Percentiles rank a stretch among this genome's conserved stretches.
Conservation (phyloP, 2,329 filamentous ascomycete species). For the Penicillium sp. region DNA sequence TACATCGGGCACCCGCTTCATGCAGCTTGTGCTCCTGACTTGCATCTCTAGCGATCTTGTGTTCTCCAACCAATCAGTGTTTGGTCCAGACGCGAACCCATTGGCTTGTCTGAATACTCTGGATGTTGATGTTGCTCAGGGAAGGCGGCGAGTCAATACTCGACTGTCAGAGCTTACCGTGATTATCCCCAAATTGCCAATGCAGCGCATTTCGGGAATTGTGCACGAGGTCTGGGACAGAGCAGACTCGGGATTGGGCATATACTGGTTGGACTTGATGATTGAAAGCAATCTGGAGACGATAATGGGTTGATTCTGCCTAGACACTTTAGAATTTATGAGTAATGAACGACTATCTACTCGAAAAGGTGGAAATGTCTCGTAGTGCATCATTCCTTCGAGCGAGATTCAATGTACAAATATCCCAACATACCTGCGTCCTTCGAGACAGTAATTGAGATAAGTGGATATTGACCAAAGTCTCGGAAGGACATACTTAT, state of each 20-base stretch:
- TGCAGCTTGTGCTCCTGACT: constrained; percentile 22
- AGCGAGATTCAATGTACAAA: not conserved
- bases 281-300: constrained; percentile 26
- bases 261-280: constrained; percentile 27
- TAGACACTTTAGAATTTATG: not conserved
- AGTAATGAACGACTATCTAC: not conserved
- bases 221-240: constrained; percentile 24
- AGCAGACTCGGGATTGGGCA: constrained; percentile 19
- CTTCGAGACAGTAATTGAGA: not conserved
- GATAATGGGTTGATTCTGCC: constrained; percentile 21
- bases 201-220: constrained; percentile 23
- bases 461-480: not conserved
- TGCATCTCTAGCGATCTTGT: constrained; percentile 27
- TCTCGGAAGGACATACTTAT: not conserved
- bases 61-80: constrained; percentile 20
- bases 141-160: constrained; percentile 22
- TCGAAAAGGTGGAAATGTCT: not conserved
- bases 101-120: constrained; percentile 22
- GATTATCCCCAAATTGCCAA: constrained; percentile 24
- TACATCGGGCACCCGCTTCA: constrained; percentile 25
- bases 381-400: not conserved
- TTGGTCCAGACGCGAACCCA: constrained; percentile 18
- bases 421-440: not conserved
- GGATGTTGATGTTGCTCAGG: constrained; percentile 26
- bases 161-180: constrained; percentile 23